Conservation (phyloP, 2,329 filamentous ascomycete species). For the Calonectria naviculata region DNA sequence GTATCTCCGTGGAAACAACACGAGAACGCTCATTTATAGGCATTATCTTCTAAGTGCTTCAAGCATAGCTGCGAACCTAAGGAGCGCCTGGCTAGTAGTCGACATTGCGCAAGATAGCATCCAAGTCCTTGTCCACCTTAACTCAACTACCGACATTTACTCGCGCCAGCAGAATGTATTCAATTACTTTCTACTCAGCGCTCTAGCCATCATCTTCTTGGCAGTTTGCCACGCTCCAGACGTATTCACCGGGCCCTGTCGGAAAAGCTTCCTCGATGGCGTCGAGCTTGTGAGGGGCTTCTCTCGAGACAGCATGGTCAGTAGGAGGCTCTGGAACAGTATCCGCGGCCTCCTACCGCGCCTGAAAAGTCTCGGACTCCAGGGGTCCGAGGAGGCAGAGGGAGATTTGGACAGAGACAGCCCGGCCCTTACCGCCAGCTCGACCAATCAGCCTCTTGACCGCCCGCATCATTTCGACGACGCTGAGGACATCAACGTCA, state of each 20-base stretch:
- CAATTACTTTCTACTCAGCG: slow-evolving; percentile 44
- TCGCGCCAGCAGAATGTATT: slow-evolving; percentile 42
- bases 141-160: slow-evolving; percentile 42
- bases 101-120: slow-evolving; percentile 44
- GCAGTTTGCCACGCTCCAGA: slow-evolving; percentile 58
- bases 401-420: not conserved
- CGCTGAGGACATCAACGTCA: not conserved
- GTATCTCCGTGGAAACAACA: slow-evolving; percentile 58
- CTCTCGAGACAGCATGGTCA: slow-evolving; percentile 46
- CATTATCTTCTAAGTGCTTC: slow-evolving; percentile 53
- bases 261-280: slow-evolving; percentile 45
- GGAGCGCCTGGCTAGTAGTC: slow-evolving; percentile 52
- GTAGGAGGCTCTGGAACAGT: slow-evolving; percentile 49
- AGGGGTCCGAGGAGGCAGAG: slow-evolving; percentile 18
- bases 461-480: not conserved
- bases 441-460: not conserved
- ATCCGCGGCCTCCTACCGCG: slow-evolving; percentile 47
- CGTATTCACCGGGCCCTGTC: slow-evolving; percentile 51
- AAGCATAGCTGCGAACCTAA: slow-evolving; percentile 48
- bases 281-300: slow-evolving; percentile 47
- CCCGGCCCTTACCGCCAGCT: not conserved
- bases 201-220: slow-evolving; percentile 40
- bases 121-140: slow-evolving; percentile 41
- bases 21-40: slow-evolving; percentile 56
- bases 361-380: slow-evolving; percentile 41